Base-by-base conservation (phyloP, 2,329 filamentous ascomycete species). In the Paecilomyces variotii region DNA sequence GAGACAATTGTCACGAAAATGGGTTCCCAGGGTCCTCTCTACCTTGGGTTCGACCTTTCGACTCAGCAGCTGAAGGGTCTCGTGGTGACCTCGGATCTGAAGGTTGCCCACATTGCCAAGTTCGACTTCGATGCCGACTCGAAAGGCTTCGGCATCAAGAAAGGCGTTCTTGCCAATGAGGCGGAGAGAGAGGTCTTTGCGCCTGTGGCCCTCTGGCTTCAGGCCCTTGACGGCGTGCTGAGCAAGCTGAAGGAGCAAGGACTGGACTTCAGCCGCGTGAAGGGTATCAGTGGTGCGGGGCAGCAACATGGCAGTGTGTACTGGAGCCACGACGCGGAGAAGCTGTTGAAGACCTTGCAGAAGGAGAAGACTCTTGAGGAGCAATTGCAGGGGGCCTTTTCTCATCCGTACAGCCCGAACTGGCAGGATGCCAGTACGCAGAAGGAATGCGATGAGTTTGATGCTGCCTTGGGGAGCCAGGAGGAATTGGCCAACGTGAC, bases 261-360 rank as follows among this genome's bases (percentile, higher is more conserved):
- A 0, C 83, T 90, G 57, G 87, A 91, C 64, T 87, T 97, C 67
- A 76, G 81, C 56, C 84, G 84, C 56, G 86, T 99, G 63, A 85
- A 84, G 68, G 93, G 90, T 30, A 83, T 99, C 65, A 93, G 90
- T 68, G 94, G 91, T 62, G 92, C 93, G 14, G 92, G 94, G 57
- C 95, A 97, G 83, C 94, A 99, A 80, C 94, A 97, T 75, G 94
- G 94, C 34, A 97, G 93, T 72, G 91, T 97, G 28, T 97, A 94
- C 78, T 97, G 93, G 93, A 88, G 84, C 59, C 73, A 78, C 52
- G 77, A 86, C 58, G 92, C 90, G 4, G 88, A 89, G 70, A 68
- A 74, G 6, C 69, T 88, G 51, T 81, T 97, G 51, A 76, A 72
- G 3, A 77, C 68, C 11, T 77, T 97, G 51, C 80, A 90, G 64